Evolutionary conservation across 805 yeast genomes (phyloP).

Genomic region (Zygotorulaspora sp.): DNA sequence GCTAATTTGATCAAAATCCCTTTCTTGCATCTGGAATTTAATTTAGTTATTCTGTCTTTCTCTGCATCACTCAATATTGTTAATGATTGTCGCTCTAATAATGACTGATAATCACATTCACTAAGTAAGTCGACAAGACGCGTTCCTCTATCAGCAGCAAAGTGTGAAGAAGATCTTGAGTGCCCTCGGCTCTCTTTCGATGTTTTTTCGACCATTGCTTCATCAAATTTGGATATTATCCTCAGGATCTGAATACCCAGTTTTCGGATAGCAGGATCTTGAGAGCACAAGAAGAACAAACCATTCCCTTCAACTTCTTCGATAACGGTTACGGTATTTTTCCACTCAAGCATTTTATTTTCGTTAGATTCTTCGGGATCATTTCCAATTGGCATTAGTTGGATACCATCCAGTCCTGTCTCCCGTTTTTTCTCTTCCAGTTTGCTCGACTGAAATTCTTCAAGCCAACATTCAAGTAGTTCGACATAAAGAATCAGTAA

Average conservation of each 20-base stretch:
- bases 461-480: constrained; percentile 76
- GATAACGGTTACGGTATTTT: constrained; percentile 73
- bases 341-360: constrained; percentile 69
- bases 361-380: constrained; percentile 26
- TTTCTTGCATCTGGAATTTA: constrained; percentile 52
- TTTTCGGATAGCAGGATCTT: constrained; percentile 69
- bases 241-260: constrained; percentile 70
- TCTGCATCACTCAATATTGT: constrained; percentile 68
- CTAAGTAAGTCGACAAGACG: constrained; percentile 74
- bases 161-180: constrained; percentile 54
- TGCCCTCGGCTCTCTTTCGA: constrained; percentile 31
- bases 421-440: constrained; percentile 32
- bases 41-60: constrained; percentile 59
- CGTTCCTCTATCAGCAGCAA: constrained; percentile 75
- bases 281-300: constrained; percentile 82
- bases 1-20: constrained; percentile 74
- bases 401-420: constrained; percentile 32
- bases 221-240: constrained; percentile 83
- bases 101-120: constrained; percentile 57
- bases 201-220: constrained; percentile 59
- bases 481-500: constrained; percentile 71
- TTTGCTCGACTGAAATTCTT: constrained; percentile 46
- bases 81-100: constrained; percentile 51
- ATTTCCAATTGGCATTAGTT: constrained; percentile 20
- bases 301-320: constrained; percentile 98